These are phyloP conservation scores for Pleurotus citrinopileatus DNA, from an alignment of 768 basidiomycete species.

Conservation along the genomic window DNA sequence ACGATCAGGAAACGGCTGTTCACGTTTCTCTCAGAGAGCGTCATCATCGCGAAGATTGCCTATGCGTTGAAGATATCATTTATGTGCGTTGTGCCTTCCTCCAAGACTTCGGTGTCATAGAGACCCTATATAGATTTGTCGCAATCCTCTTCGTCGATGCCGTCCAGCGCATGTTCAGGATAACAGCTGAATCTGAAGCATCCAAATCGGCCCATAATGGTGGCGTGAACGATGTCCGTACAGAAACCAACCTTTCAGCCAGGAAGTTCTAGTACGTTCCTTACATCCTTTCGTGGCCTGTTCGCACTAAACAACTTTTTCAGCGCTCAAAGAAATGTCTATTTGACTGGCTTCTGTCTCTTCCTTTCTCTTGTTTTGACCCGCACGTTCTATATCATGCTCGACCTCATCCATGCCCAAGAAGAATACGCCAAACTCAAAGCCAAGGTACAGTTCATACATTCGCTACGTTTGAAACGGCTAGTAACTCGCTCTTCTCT, in stretches of 20 bases:
- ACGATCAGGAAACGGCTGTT: constrained; percentile 68
- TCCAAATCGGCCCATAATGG: constrained; percentile 54
- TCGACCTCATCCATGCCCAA: constrained; percentile 88
- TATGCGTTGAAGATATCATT: constrained; percentile 94
- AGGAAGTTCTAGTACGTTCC: constrained; percentile 85
- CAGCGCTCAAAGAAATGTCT: constrained; percentile 87
- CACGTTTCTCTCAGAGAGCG: constrained; percentile 64
- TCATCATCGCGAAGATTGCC: constrained; percentile 77
- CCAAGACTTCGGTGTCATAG: background rate
- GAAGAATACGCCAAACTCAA: constrained; percentile 86
- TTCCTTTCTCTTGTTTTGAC: constrained; percentile 96
- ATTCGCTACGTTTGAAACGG: no score
- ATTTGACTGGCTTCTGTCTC: constrained; percentile 89
- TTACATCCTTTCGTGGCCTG: background rate
- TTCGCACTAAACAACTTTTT: constrained; percentile 10
- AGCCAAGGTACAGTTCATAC: constrained; percentile 35
- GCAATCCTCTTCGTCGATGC: constrained; percentile 89
- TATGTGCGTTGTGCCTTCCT: constrained; percentile 54
- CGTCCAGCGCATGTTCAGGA: constrained; percentile 87
- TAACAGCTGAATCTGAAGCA: constrained; percentile 67
- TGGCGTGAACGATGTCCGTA: constrained; percentile 56
- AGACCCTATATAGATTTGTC: constrained; percentile 55
- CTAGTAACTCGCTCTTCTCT: background rate
- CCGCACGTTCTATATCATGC: constrained; percentile 87
- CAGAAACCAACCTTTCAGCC: constrained; percentile 87